Percentiles rank a stretch among this genome's conserved stretches.
Evolutionary conservation across 768 basidiomycete species (phyloP).

Genomic region (Russula lepida): DNA sequence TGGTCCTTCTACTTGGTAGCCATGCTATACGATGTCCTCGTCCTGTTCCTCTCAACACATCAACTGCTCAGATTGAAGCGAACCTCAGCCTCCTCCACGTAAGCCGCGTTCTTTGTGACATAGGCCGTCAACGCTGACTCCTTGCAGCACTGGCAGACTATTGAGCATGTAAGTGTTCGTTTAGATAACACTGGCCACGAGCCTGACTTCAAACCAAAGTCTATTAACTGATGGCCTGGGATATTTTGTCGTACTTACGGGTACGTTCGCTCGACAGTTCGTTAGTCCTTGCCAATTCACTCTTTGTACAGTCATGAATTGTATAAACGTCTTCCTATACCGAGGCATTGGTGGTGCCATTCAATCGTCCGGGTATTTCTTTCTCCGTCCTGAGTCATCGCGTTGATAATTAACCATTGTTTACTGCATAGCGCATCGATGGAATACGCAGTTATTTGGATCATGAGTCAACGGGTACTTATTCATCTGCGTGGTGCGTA

Average conservation of each 20-base stretch:
- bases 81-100: constrained; percentile 26
- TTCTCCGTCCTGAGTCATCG: background rate
- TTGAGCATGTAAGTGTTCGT: constrained; percentile 23
- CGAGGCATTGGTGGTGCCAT: constrained; percentile 16
- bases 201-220: constrained; percentile 27
- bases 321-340: constrained; percentile 26
- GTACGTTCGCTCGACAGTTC: constrained; percentile 17
- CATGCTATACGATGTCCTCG: constrained; percentile 49
- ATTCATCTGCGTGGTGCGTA: constrained; percentile 29
- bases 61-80: constrained; percentile 44
- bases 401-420: background rate
- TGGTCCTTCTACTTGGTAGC: constrained; percentile 54
- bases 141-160: constrained; percentile 22
- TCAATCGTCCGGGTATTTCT: constrained; percentile 21
- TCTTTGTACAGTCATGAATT: constrained; percentile 22
- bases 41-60: constrained; percentile 41
- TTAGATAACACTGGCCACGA: background rate
- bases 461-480: constrained; percentile 31
- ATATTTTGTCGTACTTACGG: constrained; percentile 50
- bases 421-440: constrained; percentile 24
- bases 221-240: constrained; percentile 62
- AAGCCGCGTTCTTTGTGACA: background rate
- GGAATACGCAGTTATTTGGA: constrained; percentile 31
- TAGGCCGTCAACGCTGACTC: background rate
- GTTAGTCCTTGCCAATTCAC: background rate